Conservation (phyloP, 2,329 filamentous ascomycete genomes). For the Macrophomina pseudophaseolina region DNA sequence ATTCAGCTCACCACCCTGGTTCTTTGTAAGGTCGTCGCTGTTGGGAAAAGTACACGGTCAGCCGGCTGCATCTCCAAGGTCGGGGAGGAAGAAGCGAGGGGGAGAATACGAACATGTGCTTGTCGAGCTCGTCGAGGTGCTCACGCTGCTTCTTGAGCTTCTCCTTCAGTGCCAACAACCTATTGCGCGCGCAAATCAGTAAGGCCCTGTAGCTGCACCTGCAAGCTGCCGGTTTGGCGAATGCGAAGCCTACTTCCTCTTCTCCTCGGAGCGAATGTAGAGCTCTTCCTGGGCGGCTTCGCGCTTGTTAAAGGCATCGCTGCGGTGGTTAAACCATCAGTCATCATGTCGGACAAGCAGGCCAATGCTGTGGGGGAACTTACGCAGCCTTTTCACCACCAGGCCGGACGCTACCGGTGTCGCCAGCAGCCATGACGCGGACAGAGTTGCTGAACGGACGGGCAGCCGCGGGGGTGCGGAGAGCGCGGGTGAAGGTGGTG, state of each 20-base stretch:
- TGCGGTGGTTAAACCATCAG: slow-evolving; percentile 42
- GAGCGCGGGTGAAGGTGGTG: slow-evolving; percentile 46
- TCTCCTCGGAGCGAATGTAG: slow-evolving; percentile 85
- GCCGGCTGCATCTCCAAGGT: slow-evolving; percentile 11
- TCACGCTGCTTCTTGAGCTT: slow-evolving; percentile 76
- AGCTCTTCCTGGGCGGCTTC: slow-evolving; percentile 86
- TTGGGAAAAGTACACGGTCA: slow-evolving; percentile 28
- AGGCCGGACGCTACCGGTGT: slow-evolving; percentile 49
- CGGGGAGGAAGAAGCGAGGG: neutral
- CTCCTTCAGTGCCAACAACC: slow-evolving; percentile 71
- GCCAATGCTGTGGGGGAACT: slow-evolving; percentile 27
- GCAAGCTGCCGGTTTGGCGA: neutral
- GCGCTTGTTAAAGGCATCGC: slow-evolving; percentile 90
- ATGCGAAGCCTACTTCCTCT: slow-evolving; percentile 68
- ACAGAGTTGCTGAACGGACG: slow-evolving; percentile 51
- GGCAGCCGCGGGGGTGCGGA: slow-evolving; percentile 43
- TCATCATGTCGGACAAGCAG: slow-evolving; percentile 26
- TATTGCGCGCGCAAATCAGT: slow-evolving; percentile 32
- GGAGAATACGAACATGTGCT: slow-evolving; percentile 74
- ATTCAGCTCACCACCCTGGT: slow-evolving; percentile 67
- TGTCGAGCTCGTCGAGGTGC: slow-evolving; percentile 82
- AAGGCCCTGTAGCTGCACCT: neutral
- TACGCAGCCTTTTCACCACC: slow-evolving; percentile 46
- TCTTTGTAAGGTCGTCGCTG: slow-evolving; percentile 78
- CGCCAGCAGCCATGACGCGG: slow-evolving; percentile 50